phyloP scores from a whole-genome alignment of 2,329 filamentous ascomycete genomes.

The Penicillium brevicompactum region DNA sequence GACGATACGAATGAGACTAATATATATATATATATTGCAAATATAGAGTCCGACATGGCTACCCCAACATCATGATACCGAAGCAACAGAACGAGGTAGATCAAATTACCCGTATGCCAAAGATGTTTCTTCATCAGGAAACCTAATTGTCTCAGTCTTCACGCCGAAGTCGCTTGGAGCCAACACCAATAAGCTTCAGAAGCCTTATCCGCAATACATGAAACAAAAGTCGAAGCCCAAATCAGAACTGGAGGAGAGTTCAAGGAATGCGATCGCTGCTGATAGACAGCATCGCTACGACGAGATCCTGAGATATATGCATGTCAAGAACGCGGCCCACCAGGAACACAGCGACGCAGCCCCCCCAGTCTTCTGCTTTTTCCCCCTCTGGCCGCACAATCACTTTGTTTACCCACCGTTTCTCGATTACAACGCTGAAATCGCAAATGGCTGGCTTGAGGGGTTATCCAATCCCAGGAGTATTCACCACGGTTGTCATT shows the following conservation, averaged over 20 bases:
- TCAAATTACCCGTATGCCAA: constrained; percentile 4
- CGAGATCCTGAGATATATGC: constrained; percentile 2
- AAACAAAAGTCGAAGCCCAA: neutral
- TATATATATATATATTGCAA: neutral
- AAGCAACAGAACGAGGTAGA: neutral
- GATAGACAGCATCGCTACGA: constrained; percentile 3
- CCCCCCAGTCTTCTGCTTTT: neutral
- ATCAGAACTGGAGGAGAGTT: neutral
- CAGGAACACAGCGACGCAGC: neutral
- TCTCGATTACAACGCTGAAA: constrained; percentile 15
- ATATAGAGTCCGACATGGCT: constrained; percentile 5
- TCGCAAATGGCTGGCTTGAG: constrained; percentile 1
- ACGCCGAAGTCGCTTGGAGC: constrained; percentile 8
- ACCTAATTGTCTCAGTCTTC: constrained; percentile 15
- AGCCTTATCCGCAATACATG: neutral
- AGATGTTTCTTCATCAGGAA: neutral
- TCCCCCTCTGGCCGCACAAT: constrained; percentile 3
- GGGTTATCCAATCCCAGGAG: constrained; percentile 7
- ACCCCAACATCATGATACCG: neutral
- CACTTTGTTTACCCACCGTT: constrained; percentile 15
- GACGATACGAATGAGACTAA: neutral
- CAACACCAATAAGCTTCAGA: neutral
- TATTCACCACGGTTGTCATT: constrained; percentile 19
- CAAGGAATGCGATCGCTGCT: neutral
- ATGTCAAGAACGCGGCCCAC: neutral